These are phyloP conservation scores for Cystobasidiaceae sp. DNA, from an alignment of 1,284 basidiomycete species.

Conservation along the genomic window DNA sequence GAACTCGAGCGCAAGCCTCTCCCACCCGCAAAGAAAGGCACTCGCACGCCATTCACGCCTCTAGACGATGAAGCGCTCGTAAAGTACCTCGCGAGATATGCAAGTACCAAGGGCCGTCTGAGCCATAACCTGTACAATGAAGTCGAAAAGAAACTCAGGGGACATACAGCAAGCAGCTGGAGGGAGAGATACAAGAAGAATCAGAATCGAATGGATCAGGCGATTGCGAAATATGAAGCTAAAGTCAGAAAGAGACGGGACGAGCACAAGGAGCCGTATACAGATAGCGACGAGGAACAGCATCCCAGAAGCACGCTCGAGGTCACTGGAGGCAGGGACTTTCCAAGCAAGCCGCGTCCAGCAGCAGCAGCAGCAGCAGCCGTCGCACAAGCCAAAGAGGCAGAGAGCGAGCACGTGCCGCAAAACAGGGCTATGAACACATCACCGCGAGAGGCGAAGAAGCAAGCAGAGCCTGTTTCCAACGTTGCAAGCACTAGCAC, in stretches of 20 bases:
- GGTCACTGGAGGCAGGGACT: not conserved
- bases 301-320: too few species aligned
- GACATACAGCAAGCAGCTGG: conserved; percentile 20
- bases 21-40: conserved; percentile 14
- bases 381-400: too few species aligned
- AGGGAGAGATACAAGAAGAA: conserved; percentile 23
- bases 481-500: too few species aligned
- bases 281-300: conserved; percentile 11
- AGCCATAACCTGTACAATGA: conserved; percentile 3
- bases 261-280: conserved; percentile 3
- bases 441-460: too few species aligned
- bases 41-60: conserved; percentile 15
- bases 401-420: too few species aligned
- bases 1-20: conserved; percentile 4
- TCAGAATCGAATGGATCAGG: not conserved
- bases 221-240: conserved; percentile 1
- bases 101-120: not conserved
- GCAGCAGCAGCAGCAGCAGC: too few species aligned
- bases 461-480: too few species aligned
- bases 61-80: conserved; percentile 21
- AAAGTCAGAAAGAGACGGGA: conserved; percentile 11
- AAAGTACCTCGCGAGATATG: conserved; percentile 9
- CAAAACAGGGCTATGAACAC: too few species aligned
- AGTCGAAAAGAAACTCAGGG: conserved; percentile 1
- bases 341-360: not conserved